These are phyloP conservation scores for Neurospora tetrasperma DNA, from an alignment of 495 filamentous ascomycete genomes.

Conservation along the genomic window DNA sequence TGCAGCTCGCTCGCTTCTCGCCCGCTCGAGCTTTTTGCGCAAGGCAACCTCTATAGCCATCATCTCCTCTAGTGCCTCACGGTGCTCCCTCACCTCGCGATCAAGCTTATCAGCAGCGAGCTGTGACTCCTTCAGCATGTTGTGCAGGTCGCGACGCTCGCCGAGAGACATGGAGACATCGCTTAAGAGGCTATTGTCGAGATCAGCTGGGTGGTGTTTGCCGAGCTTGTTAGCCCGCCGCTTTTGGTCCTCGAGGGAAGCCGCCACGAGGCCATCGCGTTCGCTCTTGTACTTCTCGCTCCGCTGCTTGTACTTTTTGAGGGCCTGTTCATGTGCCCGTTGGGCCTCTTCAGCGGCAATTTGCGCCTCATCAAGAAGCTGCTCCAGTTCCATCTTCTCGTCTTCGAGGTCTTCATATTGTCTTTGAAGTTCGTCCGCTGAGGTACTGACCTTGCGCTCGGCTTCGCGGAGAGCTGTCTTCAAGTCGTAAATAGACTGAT, in stretches of 20 bases:
- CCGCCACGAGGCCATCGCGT: conserved; percentile 21
- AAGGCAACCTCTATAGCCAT: conserved; percentile 20
- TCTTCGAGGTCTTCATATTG: conserved; percentile 85
- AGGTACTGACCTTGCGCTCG: conserved; percentile 71
- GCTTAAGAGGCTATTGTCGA: conserved; percentile 18
- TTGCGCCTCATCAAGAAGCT: conserved; percentile 67
- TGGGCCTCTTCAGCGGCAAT: conserved; percentile 71
- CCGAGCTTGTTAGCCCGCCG: not conserved
- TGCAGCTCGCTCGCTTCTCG: conserved; percentile 32
- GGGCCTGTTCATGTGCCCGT: conserved; percentile 65
- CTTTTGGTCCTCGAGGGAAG: conserved; percentile 19
- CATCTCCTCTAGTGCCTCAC: conserved; percentile 25
- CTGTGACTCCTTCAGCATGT: conserved; percentile 59
- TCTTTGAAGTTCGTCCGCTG: conserved; percentile 71
- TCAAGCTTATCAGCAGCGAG: conserved; percentile 38
- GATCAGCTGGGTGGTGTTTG: not conserved
- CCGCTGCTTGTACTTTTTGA: conserved; percentile 44
- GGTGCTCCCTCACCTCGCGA: conserved; percentile 30
- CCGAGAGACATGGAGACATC: conserved; percentile 24
- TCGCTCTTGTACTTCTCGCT: conserved; percentile 37
- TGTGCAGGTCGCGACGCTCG: conserved; percentile 53
- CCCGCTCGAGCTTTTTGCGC: conserved; percentile 38
- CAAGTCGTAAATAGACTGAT: conserved; percentile 48
- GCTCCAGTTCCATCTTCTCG: conserved; percentile 73
- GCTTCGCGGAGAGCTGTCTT: conserved; percentile 33